Evolutionary conservation across 1,284 basidiomycete genomes (phyloP).

Genomic region (Pulveroboletus ridleyi): DNA sequence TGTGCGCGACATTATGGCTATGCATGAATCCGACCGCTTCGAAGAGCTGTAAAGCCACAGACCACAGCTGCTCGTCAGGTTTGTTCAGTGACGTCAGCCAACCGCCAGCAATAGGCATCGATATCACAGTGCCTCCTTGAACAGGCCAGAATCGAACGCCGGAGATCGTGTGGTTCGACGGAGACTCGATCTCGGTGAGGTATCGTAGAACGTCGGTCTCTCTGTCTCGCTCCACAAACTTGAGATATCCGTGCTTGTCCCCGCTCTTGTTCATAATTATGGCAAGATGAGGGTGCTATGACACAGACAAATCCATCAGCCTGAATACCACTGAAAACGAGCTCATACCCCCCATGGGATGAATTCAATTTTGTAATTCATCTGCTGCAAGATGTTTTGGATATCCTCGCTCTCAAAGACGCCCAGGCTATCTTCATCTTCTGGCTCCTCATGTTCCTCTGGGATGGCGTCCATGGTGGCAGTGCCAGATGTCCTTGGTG

Average conservation of each 20-base stretch:
- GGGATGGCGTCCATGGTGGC: background rate
- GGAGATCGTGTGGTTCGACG: conserved; percentile 7
- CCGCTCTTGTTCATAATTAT: background rate
- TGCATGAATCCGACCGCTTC: conserved; percentile 22
- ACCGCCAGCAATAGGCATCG: background rate
- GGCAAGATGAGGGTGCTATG: conserved; percentile 1
- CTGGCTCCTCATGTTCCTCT: rapidly evolving
- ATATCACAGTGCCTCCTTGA: background rate
- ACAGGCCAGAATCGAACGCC: background rate
- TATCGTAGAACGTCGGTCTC: conserved; percentile 5
- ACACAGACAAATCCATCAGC: background rate
- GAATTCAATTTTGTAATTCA: conserved; percentile 17
- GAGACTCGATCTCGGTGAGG: conserved; percentile 2
- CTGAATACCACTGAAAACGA: background rate
- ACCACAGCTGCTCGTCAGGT: conserved; percentile 5
- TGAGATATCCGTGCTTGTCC: conserved; percentile 6
- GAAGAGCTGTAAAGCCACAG: conserved; percentile 12
- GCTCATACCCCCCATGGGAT: conserved; percentile 4
- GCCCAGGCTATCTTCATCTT: conserved; percentile 9
- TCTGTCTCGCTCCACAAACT: background rate
- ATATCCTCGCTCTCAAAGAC: conserved; percentile 17
- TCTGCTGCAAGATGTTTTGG: conserved; percentile 10
- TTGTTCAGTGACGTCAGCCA: background rate
- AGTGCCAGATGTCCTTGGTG: background rate
- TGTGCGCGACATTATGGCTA: conserved; percentile 5